phyloP scores from a whole-genome alignment of 805 yeast genomes.

The Saccharomycopsis schoenii region DNA sequence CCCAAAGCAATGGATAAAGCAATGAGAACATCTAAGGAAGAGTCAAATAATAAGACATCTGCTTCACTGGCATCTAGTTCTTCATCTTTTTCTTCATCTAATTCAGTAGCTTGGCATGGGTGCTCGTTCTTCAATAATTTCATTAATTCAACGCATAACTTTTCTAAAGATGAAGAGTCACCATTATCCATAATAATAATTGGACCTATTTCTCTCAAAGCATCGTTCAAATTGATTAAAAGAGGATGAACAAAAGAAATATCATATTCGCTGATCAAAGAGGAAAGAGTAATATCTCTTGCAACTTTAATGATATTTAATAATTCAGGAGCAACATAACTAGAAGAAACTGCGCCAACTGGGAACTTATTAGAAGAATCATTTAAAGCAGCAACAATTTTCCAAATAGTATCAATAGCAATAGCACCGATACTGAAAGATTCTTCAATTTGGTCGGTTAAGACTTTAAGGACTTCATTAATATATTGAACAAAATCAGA shows the following conservation, averaged over 20 bases:
- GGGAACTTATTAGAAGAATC: constrained; percentile 30
- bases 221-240: constrained; percentile 63
- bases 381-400: constrained; percentile 60
- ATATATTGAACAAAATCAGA: constrained; percentile 70
- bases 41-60: constrained; percentile 66
- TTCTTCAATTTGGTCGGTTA: constrained; percentile 66
- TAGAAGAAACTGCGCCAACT: constrained; percentile 50
- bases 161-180: constrained; percentile 50
- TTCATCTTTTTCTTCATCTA: constrained; percentile 44
- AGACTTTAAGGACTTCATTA: constrained; percentile 53
- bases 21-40: constrained; percentile 78
- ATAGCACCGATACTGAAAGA: constrained; percentile 89
- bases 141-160: constrained; percentile 62
- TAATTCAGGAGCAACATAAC: constrained; percentile 50
- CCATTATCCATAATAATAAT: constrained; percentile 54
- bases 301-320: constrained; percentile 53
- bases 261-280: constrained; percentile 74
- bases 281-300: constrained; percentile 52
- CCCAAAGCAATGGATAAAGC: constrained; percentile 70
- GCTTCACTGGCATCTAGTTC: constrained; percentile 48
- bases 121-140: constrained; percentile 73
- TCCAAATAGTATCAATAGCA: constrained; percentile 77
- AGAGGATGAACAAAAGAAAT: constrained; percentile 69
- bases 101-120: constrained; percentile 67
- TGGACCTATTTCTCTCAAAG: constrained; percentile 63